Conservation (phyloP, 352 stramenopile species). For the Aphanomyces euteiches region DNA sequence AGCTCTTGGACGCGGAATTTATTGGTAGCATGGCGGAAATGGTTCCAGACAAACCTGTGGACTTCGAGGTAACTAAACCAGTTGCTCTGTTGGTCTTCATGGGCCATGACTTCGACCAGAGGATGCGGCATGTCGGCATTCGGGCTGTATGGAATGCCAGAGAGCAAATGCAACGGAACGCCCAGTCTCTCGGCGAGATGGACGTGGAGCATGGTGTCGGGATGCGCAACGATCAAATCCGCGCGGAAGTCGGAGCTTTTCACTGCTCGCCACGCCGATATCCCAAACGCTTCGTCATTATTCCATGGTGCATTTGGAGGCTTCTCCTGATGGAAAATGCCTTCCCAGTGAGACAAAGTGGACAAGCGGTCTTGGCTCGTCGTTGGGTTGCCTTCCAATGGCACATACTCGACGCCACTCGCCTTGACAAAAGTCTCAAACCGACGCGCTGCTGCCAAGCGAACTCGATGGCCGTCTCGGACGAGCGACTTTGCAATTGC, state of each 20-base stretch:
- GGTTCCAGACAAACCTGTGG: not conserved
- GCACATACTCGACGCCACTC: constrained; percentile 62
- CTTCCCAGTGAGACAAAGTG: constrained; percentile 9
- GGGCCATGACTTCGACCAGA: constrained; percentile 34
- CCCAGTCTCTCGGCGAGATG: not conserved
- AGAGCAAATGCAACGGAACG: not conserved
- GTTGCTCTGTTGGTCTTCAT: not conserved
- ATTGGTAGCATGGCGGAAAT: not conserved
- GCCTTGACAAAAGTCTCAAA: constrained; percentile 64
- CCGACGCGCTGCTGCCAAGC: constrained; percentile 80
- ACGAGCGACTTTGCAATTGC: constrained; percentile 72
- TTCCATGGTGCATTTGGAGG: not conserved
- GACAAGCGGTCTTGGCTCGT: constrained; percentile 47
- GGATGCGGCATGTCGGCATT: constrained; percentile 62
- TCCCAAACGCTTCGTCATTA: not conserved
- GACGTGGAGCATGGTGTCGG: not conserved
- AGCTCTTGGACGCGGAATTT: not conserved
- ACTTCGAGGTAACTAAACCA: not conserved
- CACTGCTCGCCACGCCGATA: constrained; percentile 17
- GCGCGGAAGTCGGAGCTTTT: constrained; percentile 51
- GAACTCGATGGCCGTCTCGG: constrained; percentile 82
- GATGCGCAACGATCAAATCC: constrained; percentile 57
- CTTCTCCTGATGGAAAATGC: not conserved
- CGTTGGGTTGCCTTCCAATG: constrained; percentile 46
- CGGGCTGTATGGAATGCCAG: constrained; percentile 33